Percentiles rank a stretch among this genome's conserved stretches.
Conservation (phyloP, 768 basidiomycete genomes). For the Symmetrospora coprosmae region DNA sequence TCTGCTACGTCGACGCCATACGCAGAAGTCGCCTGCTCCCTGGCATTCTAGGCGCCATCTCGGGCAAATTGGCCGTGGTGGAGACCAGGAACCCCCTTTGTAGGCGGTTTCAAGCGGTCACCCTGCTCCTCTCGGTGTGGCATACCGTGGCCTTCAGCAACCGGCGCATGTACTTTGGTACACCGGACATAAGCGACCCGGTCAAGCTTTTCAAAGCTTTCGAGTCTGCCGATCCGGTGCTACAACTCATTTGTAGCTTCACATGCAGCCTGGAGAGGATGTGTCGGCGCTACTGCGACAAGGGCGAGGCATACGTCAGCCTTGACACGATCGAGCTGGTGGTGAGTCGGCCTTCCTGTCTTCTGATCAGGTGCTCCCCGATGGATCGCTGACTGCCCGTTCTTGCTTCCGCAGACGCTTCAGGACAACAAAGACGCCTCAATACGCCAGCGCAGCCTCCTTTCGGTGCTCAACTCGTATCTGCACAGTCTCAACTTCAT, state of each 20-base stretch:
- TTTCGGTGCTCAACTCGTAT: conserved; percentile 1
- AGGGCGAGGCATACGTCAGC: background rate
- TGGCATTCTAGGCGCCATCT: conserved; percentile 6
- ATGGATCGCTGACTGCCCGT: too few species aligned
- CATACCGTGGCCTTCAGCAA: background rate
- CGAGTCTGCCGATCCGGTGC: background rate
- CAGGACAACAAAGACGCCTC: too few species aligned
- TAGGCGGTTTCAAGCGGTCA: conserved; percentile 1
- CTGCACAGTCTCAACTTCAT: conserved; percentile 11
- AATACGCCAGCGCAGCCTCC: background rate
- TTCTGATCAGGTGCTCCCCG: background rate
- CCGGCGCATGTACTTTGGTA: background rate
- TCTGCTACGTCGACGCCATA: conserved; percentile 12
- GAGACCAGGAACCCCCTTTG: background rate
- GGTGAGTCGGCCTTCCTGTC: background rate
- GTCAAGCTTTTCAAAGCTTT: conserved; percentile 4
- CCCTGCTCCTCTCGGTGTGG: conserved; percentile 2
- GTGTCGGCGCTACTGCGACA: conserved; percentile 7
- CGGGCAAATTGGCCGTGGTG: background rate
- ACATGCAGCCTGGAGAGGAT: conserved; percentile 4
- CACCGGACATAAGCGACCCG: background rate
- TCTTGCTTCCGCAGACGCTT: too few species aligned
- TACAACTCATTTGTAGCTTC: conserved; percentile 8
- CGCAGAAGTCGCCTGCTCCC: background rate
- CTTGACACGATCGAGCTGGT: conserved; percentile 9